Evolutionary conservation across 306 rosid species (phyloP), one percentile per base, ranked within the genome.

Genomic region (Dalbergia cultrata): DNA sequence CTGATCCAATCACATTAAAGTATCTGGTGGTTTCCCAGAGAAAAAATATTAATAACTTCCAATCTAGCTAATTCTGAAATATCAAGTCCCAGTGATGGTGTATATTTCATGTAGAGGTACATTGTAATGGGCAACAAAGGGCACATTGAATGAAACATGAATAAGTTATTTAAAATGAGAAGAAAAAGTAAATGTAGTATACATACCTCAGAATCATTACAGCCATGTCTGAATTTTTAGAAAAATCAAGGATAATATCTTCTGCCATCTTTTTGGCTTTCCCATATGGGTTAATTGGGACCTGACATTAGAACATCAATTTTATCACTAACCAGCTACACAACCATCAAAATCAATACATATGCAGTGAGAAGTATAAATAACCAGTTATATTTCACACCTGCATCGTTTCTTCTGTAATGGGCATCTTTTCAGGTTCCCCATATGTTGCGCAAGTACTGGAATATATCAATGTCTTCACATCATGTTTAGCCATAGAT

Each of bases 221-320:
- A 31, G 98, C 98, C 97, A 94, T 94, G 75, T 92, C 89, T 21
- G 98, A 94, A 78, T 86, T 91, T 88, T 86, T 92, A 34, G 97
- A 90, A 83, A 91, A 94, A 86, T 94, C 98, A 71, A 91, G 90
- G 77, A 94, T 94, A 31, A 94, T 91, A 84, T 94, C 98, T 82
- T 94, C 98, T 18, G 97, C 90, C 98, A 95, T 95, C 90, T 95
- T 95, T 86, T 95, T 95, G 80, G 98, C 98, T 81, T 92, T 95
- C 63, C 98, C 98, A 79, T 95, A 95, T 47, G 98, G 98, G 90
- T 95, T 95, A 68, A 95, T 95, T 13, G 98, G 98, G 60, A 53
- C 83, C 98, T 92, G 87, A 64, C 72, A 21, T 37, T 65, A 50
- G 71, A 77, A 74, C 79, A 74, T 63, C 71, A 54, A 70, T 21